Evolutionary conservation across 2,329 filamentous ascomycete species (phyloP).

Genomic region (Nemania sp.): DNA sequence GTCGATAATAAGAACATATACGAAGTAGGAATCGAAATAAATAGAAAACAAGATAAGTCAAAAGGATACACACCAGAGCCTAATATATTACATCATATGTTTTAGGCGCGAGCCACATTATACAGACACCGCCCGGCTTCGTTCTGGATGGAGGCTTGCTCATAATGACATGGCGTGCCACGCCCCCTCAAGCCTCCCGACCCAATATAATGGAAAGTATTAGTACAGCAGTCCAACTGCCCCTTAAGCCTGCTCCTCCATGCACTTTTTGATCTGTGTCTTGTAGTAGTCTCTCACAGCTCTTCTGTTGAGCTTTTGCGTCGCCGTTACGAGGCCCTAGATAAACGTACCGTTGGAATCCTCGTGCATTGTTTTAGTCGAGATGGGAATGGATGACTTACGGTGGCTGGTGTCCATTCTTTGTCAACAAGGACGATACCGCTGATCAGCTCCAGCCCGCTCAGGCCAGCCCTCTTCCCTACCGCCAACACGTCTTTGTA

Average conservation of each 20-base stretch:
- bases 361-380: not conserved
- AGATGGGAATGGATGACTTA: slow-evolving; percentile 51
- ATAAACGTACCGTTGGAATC: slow-evolving; percentile 10
- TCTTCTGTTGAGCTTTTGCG: slow-evolving; percentile 62
- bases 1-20: too few species aligned
- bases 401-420: slow-evolving; percentile 84
- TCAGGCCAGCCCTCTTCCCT: slow-evolving; percentile 68
- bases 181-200: too few species aligned
- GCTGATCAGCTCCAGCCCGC: slow-evolving; percentile 72
- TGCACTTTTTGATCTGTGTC: slow-evolving; percentile 53
- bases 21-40: too few species aligned
- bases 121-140: too few species aligned
- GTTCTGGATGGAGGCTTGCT: too few species aligned
- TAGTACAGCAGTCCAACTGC: slow-evolving; percentile 1
- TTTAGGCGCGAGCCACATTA: too few species aligned
- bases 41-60: too few species aligned
- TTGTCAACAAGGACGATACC: slow-evolving; percentile 80
- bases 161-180: too few species aligned
- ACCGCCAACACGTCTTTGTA: slow-evolving; percentile 68
- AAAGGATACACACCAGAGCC: too few species aligned
- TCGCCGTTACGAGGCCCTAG: slow-evolving; percentile 63
- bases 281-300: slow-evolving; percentile 54
- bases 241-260: slow-evolving; percentile 33
- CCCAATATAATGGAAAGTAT: too few species aligned
- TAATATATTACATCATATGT: too few species aligned